A percentile compares a stretch with the other conserved stretches of the same genome.
phyloP scores from a whole-genome alignment of 192 early-diverging fungal genomes.

The Linderina pennispora region DNA sequence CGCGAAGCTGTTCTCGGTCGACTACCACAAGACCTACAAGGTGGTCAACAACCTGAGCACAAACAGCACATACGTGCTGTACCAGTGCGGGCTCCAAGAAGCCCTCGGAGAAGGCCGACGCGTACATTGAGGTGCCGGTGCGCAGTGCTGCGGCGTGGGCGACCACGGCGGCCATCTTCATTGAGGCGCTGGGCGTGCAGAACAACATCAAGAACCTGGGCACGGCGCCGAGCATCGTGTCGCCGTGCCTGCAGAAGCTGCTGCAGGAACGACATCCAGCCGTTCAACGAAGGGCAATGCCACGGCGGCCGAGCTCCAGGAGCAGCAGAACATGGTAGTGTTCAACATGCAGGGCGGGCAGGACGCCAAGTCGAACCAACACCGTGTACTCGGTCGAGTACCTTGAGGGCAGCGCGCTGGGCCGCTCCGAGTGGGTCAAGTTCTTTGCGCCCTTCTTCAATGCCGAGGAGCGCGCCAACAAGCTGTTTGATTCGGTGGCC shows the following conservation, averaged over 20 bases:
- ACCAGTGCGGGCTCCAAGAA: conserved; percentile 33
- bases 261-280: conserved; percentile 30
- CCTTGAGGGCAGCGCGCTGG: conserved; percentile 29
- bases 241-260: conserved; percentile 46
- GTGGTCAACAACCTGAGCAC: conserved; percentile 33
- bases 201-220: conserved; percentile 36
- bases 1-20: conserved; percentile 36
- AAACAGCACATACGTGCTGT: conserved; percentile 42
- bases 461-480: conserved; percentile 46
- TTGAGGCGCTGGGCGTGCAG: conserved; percentile 46
- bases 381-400: conserved; percentile 34
- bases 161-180: conserved; percentile 32
- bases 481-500: conserved; percentile 28
- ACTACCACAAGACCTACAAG: conserved; percentile 48
- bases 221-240: conserved; percentile 35
- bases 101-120: conserved; percentile 20
- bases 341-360: conserved; percentile 31
- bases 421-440: conserved; percentile 50
- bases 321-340: conserved; percentile 23
- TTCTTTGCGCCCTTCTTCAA: conserved; percentile 48
- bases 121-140: conserved; percentile 35
- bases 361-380: conserved; percentile 20
- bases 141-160: conserved; percentile 34
- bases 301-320: conserved; percentile 25
- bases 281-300: conserved; percentile 33